These are phyloP conservation scores for Nelumbo lutea DNA, from an alignment of 164 flowering plant species.

Conservation along the genomic window DNA sequence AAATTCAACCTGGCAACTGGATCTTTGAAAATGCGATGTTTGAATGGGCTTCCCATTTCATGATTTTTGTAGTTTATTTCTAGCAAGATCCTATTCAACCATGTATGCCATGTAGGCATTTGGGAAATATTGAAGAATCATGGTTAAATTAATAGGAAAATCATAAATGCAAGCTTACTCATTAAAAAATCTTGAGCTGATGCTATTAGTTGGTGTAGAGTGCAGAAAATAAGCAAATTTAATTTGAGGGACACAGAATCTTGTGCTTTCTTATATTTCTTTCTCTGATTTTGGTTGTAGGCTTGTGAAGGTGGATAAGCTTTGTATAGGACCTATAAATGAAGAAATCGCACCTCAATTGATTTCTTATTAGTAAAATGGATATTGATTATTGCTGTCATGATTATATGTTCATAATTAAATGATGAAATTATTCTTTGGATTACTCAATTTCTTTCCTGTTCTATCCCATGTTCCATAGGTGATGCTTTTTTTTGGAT, in stretches of 20 bases:
- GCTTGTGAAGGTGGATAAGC: no score
- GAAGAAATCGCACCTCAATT: no score
- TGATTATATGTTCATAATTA: background rate
- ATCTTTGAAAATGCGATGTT: background rate
- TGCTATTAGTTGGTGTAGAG: background rate
- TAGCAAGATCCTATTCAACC: background rate
- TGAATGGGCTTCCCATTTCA: background rate
- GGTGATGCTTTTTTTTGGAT: no score
- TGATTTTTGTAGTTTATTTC: background rate
- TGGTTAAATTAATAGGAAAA: background rate
- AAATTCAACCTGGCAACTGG: background rate
- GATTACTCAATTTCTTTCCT: background rate
- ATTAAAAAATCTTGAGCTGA: background rate
- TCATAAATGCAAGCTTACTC: background rate
- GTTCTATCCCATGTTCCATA: background rate
- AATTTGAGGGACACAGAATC: background rate
- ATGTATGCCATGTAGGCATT: background rate
- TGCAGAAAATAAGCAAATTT: background rate
- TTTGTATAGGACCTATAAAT: no score
- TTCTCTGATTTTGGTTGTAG: no score
- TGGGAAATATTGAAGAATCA: background rate
- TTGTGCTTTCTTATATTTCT: background rate
- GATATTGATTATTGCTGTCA: background rate
- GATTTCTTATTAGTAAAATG: no score
- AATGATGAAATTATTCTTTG: background rate